Conservation (phyloP, 371 early-diverging fungal species). For the Encephalitozoon cuniculi region DNA sequence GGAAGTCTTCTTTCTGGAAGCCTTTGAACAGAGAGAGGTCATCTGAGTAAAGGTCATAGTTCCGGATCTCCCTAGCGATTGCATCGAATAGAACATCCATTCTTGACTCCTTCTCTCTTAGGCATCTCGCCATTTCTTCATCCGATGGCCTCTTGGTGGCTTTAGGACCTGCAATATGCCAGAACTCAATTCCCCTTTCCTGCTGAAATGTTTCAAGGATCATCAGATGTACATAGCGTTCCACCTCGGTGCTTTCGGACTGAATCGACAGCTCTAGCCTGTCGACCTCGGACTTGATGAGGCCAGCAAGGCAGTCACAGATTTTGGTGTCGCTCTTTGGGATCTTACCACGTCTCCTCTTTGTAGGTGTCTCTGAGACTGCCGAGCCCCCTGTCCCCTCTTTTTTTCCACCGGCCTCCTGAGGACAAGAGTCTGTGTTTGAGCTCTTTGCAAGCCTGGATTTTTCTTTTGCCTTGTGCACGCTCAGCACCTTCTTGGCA, state of each 20-base stretch:
- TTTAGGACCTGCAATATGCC: background rate
- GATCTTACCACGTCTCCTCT: background rate
- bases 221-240: background rate
- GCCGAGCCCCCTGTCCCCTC: background rate
- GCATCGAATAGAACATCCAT: background rate
- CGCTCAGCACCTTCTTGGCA: constrained; percentile 37
- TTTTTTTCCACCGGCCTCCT: background rate
- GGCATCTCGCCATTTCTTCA: background rate
- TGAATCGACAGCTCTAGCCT: background rate
- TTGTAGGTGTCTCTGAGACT: too few species aligned
- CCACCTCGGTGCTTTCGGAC: background rate
- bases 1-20: background rate
- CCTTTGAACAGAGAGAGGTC: background rate
- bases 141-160: background rate
- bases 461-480: constrained; percentile 2
- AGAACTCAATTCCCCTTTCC: background rate
- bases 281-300: background rate
- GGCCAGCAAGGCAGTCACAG: background rate
- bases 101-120: background rate
- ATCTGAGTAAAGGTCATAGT: background rate
- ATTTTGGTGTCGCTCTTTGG: background rate
- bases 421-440: background rate
- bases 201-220: background rate
- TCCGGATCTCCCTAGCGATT: background rate
- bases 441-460: background rate